Percentiles rank a stretch among this genome's conserved stretches.
Conservation (phyloP, 2,329 filamentous ascomycete genomes). For the Amphichorda felina region DNA sequence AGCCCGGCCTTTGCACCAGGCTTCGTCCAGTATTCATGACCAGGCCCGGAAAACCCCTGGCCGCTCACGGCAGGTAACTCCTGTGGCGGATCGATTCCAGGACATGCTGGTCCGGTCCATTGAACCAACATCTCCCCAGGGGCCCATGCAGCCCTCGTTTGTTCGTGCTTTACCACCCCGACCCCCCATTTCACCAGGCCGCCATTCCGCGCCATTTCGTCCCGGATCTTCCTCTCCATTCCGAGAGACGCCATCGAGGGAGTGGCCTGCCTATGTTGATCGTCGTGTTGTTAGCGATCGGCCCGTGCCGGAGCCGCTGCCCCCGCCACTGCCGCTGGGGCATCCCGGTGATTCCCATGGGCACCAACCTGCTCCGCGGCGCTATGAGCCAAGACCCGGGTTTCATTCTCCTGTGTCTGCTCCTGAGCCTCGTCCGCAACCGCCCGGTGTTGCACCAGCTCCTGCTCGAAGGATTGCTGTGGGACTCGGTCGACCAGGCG, state of each 20-base stretch:
- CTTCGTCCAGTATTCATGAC: neutral
- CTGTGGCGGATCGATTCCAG: conserved; percentile 11
- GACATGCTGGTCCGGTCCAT: conserved; percentile 35
- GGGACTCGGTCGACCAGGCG: conserved; percentile 1
- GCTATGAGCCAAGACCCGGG: neutral
- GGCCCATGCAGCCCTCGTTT: conserved; percentile 19
- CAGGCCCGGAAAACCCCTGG: neutral
- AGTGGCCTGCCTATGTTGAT: neutral
- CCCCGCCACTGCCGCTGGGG: neutral
- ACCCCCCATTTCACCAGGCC: conserved; percentile 9
- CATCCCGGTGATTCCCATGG: neutral
- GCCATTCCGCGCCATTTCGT: conserved; percentile 9
- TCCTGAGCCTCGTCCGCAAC: neutral
- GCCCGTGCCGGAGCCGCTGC: neutral
- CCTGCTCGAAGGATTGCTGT: neutral
- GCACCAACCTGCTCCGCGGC: neutral
- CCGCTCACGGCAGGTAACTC: neutral
- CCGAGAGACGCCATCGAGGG: neutral
- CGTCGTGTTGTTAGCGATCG: conserved; percentile 1
- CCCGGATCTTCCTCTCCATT: neutral
- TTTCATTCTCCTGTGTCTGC: neutral
- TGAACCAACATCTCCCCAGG: conserved; percentile 26
- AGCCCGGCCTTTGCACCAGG: neutral
- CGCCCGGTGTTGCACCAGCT: neutral
- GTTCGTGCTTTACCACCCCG: conserved; percentile 18